These are phyloP conservation scores for Lithospermum erythrorhizon DNA, from an alignment of 257 asterid species.

Conservation along the genomic window DNA sequence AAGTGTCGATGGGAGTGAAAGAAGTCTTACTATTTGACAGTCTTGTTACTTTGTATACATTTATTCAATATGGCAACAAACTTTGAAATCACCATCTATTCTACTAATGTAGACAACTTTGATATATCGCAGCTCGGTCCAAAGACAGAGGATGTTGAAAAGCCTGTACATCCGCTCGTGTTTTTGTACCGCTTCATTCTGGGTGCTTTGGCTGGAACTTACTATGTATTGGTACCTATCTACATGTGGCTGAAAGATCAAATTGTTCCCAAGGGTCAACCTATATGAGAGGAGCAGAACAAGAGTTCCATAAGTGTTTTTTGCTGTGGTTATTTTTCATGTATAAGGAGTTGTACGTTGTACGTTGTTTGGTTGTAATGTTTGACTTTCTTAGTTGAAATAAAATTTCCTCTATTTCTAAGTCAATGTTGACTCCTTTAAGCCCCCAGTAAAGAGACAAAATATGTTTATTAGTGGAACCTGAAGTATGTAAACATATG, in stretches of 20 bases:
- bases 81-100: neutral
- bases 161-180: constrained; percentile 25
- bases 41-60: neutral
- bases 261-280: constrained; percentile 27
- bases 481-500: no score
- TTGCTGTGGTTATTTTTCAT: neutral
- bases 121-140: constrained; percentile 30
- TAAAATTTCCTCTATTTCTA: neutral
- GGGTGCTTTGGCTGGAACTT: constrained; percentile 27
- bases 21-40: neutral
- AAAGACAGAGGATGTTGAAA: constrained; percentile 29
- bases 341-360: neutral
- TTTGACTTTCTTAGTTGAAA: neutral
- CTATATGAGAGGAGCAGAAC: constrained; percentile 14
- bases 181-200: constrained; percentile 23
- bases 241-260: constrained; percentile 41
- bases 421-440: no score
- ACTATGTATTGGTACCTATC: constrained; percentile 28
- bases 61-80: no score
- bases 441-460: no score
- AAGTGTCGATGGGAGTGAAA: neutral
- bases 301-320: neutral
- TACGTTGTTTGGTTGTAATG: neutral
- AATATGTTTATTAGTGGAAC: no score
- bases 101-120: neutral